Evolutionary conservation across 768 basidiomycete species (phyloP).

Genomic region (Boletus sensibilis): DNA sequence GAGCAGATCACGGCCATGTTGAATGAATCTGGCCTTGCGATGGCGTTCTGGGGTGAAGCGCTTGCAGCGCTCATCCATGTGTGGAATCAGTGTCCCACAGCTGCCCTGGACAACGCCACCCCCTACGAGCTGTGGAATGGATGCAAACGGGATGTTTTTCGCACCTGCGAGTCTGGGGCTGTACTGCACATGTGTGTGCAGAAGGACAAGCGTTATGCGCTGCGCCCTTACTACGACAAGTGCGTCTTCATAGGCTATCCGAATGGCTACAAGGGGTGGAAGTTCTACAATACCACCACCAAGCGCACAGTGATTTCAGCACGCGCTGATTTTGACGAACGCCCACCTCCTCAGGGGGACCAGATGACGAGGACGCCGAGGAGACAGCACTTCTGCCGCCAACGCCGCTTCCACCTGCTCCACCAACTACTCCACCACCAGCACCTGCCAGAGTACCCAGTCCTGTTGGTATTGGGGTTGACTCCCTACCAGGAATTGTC

Average conservation of each 20-base stretch:
- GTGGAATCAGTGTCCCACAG: constrained; percentile 1
- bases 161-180: background rate
- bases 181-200: background rate
- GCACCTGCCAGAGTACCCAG: too few relatives aligned
- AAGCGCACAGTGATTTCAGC: background rate
- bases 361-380: too few relatives aligned
- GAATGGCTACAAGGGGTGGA: background rate
- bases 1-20: constrained; percentile 23
- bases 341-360: too few relatives aligned
- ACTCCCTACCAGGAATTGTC: too few relatives aligned
- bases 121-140: background rate
- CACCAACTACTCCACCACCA: too few relatives aligned
- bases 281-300: background rate
- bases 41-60: constrained; percentile 13
- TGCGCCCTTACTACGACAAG: background rate
- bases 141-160: background rate
- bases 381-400: too few relatives aligned
- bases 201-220: background rate
- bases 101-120: constrained; percentile 23
- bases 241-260: background rate
- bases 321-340: too few relatives aligned
- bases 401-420: too few relatives aligned
- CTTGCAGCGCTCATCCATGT: constrained; percentile 27
- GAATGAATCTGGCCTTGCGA: background rate
- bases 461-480: too few relatives aligned